Evolutionary conservation across 805 yeast species (phyloP).

Genomic region (Phaffomyces antillensis): DNA sequence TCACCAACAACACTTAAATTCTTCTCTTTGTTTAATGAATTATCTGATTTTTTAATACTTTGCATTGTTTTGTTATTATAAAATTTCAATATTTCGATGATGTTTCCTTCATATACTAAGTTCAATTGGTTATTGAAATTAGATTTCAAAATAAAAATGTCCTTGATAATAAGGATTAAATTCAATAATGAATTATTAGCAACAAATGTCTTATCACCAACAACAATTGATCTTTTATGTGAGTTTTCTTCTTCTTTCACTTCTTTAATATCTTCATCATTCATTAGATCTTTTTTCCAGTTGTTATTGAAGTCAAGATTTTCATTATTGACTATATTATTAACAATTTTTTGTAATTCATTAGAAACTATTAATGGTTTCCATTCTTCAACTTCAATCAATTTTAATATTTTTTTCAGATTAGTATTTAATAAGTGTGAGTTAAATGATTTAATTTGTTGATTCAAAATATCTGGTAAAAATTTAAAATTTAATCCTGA

Average conservation of each 20-base stretch:
- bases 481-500: constrained; percentile 54
- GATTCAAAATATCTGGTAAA: constrained; percentile 60
- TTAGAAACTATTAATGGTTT: constrained; percentile 55
- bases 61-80: constrained; percentile 40
- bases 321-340: constrained; percentile 42
- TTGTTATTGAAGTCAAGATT: constrained; percentile 35
- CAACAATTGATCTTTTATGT: constrained; percentile 34
- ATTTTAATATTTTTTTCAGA: constrained; percentile 36
- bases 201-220: constrained; percentile 50
- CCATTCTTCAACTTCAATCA: constrained; percentile 73
- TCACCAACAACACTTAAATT: constrained; percentile 36
- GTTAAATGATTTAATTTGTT: constrained; percentile 57
- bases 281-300: constrained; percentile 38
- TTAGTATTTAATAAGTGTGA: constrained; percentile 47
- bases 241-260: constrained; percentile 16
- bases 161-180: constrained; percentile 36
- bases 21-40: constrained; percentile 19
- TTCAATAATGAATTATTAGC: constrained; percentile 44
- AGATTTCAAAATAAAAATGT: constrained; percentile 48
- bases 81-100: constrained; percentile 39
- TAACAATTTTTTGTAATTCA: constrained; percentile 41
- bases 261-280: constrained; percentile 3
- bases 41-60: constrained; percentile 18
- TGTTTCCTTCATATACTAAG: constrained; percentile 33
- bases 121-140: constrained; percentile 42